Percentiles rank a stretch among this genome's conserved stretches.
phyloP scores from a whole-genome alignment of 495 filamentous ascomycete genomes.

The Penicillium soppii region DNA sequence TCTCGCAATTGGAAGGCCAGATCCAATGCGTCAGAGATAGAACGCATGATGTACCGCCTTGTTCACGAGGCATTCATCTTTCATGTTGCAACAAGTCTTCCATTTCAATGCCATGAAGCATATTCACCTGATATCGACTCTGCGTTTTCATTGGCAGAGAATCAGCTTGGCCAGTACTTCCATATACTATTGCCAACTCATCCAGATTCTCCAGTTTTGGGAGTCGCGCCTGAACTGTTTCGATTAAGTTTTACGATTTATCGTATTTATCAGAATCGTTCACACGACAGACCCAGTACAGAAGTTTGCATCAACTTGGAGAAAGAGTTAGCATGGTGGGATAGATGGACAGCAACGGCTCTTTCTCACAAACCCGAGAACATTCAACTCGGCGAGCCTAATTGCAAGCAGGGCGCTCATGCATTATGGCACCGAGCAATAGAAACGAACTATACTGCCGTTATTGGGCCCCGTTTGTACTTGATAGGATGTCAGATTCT shows the following conservation, averaged over 20 bases:
- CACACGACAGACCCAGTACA: neutral
- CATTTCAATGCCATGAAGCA: slow-evolving; percentile 11
- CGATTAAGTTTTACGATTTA: slow-evolving; percentile 12
- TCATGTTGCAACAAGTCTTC: slow-evolving; percentile 24
- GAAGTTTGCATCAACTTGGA: slow-evolving; percentile 3
- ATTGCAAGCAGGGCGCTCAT: neutral
- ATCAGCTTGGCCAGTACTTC: slow-evolving; percentile 10
- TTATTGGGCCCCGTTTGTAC: slow-evolving; percentile 15
- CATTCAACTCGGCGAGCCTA: neutral
- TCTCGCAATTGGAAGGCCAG: neutral
- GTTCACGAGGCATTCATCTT: slow-evolving; percentile 27
- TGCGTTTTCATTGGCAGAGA: slow-evolving; percentile 16
- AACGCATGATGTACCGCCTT: slow-evolving; percentile 13
- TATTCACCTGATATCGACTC: slow-evolving; percentile 7
- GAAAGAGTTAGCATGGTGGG: slow-evolving; percentile 1
- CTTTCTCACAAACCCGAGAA: neutral
- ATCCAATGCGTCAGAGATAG: neutral
- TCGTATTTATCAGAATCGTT: slow-evolving; percentile 8
- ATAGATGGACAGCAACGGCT: neutral
- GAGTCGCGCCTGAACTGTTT: slow-evolving; percentile 17
- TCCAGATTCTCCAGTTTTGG: slow-evolving; percentile 19
- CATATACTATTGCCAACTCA: neutral
- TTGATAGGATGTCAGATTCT: slow-evolving; percentile 15
- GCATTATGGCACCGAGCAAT: neutral
- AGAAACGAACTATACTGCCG: neutral